Percentiles rank a stretch among this genome's conserved stretches.
Evolutionary conservation across 2,329 filamentous ascomycete genomes (phyloP).

Genomic region (Beauveria bassiana): DNA sequence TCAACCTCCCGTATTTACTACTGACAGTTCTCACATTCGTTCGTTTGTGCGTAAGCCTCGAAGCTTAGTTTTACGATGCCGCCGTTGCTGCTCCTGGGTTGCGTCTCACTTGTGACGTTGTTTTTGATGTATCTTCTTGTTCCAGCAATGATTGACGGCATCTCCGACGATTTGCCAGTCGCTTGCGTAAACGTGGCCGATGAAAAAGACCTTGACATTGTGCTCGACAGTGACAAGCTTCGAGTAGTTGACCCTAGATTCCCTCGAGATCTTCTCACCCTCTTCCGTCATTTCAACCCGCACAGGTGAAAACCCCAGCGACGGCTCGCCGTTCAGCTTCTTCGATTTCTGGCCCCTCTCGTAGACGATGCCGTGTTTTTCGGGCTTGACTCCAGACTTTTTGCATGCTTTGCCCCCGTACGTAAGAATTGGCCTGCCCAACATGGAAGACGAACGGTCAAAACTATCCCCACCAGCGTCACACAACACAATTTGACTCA

Average conservation of each 20-base stretch:
- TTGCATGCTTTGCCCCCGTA: constrained; percentile 45
- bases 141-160: constrained; percentile 44
- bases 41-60: background rate
- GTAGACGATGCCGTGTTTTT: constrained; percentile 47
- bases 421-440: constrained; percentile 44
- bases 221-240: constrained; percentile 50
- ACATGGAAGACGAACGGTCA: constrained; percentile 10
- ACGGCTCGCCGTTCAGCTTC: constrained; percentile 33
- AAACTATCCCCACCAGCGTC: background rate
- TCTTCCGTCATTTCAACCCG: constrained; percentile 33
- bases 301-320: constrained; percentile 40
- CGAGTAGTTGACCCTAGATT: constrained; percentile 51
- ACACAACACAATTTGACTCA: constrained; percentile 25
- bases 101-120: constrained; percentile 14
- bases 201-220: constrained; percentile 49
- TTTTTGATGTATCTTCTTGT: constrained; percentile 33
- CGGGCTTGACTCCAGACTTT: constrained; percentile 44
- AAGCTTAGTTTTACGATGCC: background rate
- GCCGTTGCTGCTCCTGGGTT: background rate
- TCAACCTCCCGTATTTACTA: background rate
- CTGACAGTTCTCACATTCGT: background rate
- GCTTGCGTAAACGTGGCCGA: constrained; percentile 36
- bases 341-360: constrained; percentile 25
- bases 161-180: constrained; percentile 35
- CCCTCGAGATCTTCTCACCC: constrained; percentile 37